Evolutionary conservation across 2,329 filamentous ascomycete species (phyloP).

Genomic region (Penicillium sp.): DNA sequence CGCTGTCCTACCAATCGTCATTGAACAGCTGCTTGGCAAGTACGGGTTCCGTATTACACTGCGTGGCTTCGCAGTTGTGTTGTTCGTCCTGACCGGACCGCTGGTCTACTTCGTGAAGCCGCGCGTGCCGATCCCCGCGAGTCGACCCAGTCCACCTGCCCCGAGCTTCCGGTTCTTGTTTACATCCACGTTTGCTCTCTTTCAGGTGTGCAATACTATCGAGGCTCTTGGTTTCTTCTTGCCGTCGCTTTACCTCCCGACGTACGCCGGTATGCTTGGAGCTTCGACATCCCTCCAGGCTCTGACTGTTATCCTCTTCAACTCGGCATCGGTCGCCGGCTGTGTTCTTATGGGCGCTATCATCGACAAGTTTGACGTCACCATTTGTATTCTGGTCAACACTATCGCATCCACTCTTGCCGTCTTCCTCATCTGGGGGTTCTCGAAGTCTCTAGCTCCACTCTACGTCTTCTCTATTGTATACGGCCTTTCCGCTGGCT

Average conservation of each 20-base stretch:
- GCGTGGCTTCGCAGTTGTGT: slow-evolving; percentile 42
- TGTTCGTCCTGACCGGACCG: slow-evolving; percentile 21
- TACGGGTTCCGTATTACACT: slow-evolving; percentile 48
- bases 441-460: slow-evolving; percentile 42
- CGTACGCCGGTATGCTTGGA: slow-evolving; percentile 35
- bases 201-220: slow-evolving; percentile 46
- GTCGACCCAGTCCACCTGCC: slow-evolving; percentile 28
- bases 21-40: slow-evolving; percentile 44
- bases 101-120: slow-evolving; percentile 42
- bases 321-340: slow-evolving; percentile 32
- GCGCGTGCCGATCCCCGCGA: slow-evolving; percentile 35
- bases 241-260: slow-evolving; percentile 40
- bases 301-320: slow-evolving; percentile 34
- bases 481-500: slow-evolving; percentile 48
- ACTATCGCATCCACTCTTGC: slow-evolving; percentile 42
- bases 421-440: slow-evolving; percentile 50
- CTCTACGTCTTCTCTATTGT: slow-evolving; percentile 44
- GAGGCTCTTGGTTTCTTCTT: slow-evolving; percentile 40
- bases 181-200: slow-evolving; percentile 43
- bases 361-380: slow-evolving; percentile 42
- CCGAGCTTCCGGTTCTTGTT: slow-evolving; percentile 42
- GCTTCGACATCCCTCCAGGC: slow-evolving; percentile 20
- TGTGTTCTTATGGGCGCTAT: slow-evolving; percentile 36
- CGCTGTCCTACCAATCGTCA: slow-evolving; percentile 46
- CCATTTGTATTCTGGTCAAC: slow-evolving; percentile 43